Conservation (phyloP, 2,329 filamentous ascomycete species). For the Trichoderma arundinaceum region DNA sequence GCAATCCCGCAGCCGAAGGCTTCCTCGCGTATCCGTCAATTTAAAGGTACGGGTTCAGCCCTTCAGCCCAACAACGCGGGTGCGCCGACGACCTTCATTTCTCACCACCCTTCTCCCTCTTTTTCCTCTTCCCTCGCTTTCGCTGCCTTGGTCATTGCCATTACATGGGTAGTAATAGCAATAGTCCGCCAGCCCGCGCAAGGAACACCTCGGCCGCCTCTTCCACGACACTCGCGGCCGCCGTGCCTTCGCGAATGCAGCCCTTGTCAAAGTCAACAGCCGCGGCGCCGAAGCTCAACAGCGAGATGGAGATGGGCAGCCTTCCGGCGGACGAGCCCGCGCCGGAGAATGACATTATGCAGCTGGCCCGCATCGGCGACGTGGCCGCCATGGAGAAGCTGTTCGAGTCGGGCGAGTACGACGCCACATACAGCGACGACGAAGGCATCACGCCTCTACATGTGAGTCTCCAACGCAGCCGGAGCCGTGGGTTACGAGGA, state of each 20-base stretch:
- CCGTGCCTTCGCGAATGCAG: constrained; percentile 51
- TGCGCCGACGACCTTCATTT: constrained; percentile 4
- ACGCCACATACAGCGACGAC: constrained; percentile 82
- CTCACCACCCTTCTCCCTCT: not conserved
- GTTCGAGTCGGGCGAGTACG: constrained; percentile 80
- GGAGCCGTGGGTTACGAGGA: not conserved
- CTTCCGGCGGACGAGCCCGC: constrained; percentile 50
- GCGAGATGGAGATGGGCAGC: constrained; percentile 61
- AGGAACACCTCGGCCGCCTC: constrained; percentile 47
- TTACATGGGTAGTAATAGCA: constrained; percentile 54
- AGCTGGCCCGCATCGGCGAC: constrained; percentile 87
- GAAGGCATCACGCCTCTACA: constrained; percentile 96
- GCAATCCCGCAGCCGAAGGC: constrained; percentile 6
- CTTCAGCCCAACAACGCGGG: constrained; percentile 8
- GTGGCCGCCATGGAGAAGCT: constrained; percentile 85
- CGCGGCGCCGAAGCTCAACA: constrained; percentile 62
- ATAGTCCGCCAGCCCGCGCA: constrained; percentile 43
- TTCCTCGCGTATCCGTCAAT: constrained; percentile 22
- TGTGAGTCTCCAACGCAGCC: constrained; percentile 58
- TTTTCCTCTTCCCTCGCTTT: not conserved
- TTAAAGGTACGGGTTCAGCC: constrained; percentile 20
- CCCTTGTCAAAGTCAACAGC: constrained; percentile 60
- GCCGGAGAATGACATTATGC: constrained; percentile 84
- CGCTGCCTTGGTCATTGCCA: not conserved
- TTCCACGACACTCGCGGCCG: constrained; percentile 41